A percentile compares a stretch with the other conserved stretches of the same genome.
These are phyloP conservation scores for Nothophoma quercina DNA, from an alignment of 2,329 filamentous ascomycete genomes.

Conservation along the genomic window DNA sequence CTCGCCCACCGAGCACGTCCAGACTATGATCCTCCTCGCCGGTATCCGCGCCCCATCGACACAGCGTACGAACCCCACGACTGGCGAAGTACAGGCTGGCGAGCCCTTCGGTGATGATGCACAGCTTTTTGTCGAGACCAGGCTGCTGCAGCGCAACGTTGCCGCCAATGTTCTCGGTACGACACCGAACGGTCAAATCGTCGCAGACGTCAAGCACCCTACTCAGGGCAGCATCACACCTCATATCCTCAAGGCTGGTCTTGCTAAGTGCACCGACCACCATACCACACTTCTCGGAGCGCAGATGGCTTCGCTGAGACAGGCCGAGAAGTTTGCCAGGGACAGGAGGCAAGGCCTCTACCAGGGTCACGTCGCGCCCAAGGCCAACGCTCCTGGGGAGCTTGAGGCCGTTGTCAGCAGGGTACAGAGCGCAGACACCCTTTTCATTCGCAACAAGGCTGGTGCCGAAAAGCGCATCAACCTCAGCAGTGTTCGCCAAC, in stretches of 20 bases:
- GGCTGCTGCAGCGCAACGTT: slow-evolving; percentile 85
- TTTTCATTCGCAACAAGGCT: slow-evolving; percentile 84
- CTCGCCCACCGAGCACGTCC: slow-evolving; percentile 82
- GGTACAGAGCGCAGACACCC: slow-evolving; percentile 86
- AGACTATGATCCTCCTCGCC: slow-evolving; percentile 87
- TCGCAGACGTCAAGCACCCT: slow-evolving; percentile 86
- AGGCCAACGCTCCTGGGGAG: slow-evolving; percentile 67
- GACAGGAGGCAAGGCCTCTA: slow-evolving; percentile 79
- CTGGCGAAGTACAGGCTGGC: slow-evolving; percentile 80
- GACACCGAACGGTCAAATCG: slow-evolving; percentile 89
- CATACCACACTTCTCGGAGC: slow-evolving; percentile 90
- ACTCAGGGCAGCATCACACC: slow-evolving; percentile 86
- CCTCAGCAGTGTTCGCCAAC: slow-evolving; percentile 90
- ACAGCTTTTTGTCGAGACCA: slow-evolving; percentile 82
- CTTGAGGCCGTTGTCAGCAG: slow-evolving; percentile 85
- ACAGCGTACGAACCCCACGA: slow-evolving; percentile 79
- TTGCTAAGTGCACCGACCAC: slow-evolving; percentile 93
- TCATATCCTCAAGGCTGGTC: slow-evolving; percentile 85
- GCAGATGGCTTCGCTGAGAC: slow-evolving; percentile 84
- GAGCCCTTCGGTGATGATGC: slow-evolving; percentile 93
- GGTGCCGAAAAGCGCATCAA: slow-evolving; percentile 89
- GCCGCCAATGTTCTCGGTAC: slow-evolving; percentile 83
- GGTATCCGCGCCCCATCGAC: slow-evolving; percentile 91
- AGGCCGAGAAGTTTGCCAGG: slow-evolving; percentile 87
- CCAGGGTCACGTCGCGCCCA: slow-evolving; percentile 76